Evolutionary conservation across 1,139 yeast genomes (phyloP).

Genomic region (Suhomyces coccinellae): DNA sequence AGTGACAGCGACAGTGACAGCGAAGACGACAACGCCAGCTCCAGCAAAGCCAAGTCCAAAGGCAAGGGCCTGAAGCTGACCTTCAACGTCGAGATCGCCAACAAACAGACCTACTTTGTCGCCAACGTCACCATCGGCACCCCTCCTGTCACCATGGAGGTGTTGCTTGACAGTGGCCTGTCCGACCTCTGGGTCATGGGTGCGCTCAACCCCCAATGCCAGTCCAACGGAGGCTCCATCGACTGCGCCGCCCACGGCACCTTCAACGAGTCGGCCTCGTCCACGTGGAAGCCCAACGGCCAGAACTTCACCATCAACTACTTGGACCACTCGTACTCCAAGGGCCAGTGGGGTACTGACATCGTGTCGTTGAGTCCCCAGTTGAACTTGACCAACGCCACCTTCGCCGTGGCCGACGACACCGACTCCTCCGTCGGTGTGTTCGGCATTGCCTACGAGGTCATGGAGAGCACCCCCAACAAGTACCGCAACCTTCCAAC

Average conservation of each 20-base stretch:
- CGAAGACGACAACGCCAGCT: neutral
- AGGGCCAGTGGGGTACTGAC: conserved; percentile 21
- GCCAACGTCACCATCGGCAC: conserved; percentile 55
- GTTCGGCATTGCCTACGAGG: conserved; percentile 17
- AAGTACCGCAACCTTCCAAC: conserved; percentile 23
- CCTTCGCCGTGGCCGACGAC: conserved; percentile 22
- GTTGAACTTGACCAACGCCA: conserved; percentile 21
- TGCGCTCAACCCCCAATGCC: neutral
- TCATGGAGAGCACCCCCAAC: neutral
- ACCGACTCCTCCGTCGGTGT: conserved; percentile 20
- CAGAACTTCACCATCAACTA: conserved; percentile 17
- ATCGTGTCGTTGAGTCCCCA: conserved; percentile 13
- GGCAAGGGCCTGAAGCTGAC: neutral
- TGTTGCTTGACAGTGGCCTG: conserved; percentile 23
- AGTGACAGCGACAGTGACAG: neutral
- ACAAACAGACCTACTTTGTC: conserved; percentile 29
- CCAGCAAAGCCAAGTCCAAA: neutral
- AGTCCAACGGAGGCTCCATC: neutral
- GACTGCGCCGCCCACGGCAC: conserved; percentile 11
- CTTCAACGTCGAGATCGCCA: conserved; percentile 10
- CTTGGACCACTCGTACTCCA: conserved; percentile 18
- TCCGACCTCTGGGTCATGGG: conserved; percentile 22
- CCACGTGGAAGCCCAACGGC: conserved; percentile 18
- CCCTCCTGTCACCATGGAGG: conserved; percentile 46
- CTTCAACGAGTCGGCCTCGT: conserved; percentile 13